A percentile compares a stretch with the other conserved stretches of the same genome.
These are phyloP conservation scores for Galeopsis tetrahit DNA, from an alignment of 257 asterid species.

Conservation along the genomic window DNA sequence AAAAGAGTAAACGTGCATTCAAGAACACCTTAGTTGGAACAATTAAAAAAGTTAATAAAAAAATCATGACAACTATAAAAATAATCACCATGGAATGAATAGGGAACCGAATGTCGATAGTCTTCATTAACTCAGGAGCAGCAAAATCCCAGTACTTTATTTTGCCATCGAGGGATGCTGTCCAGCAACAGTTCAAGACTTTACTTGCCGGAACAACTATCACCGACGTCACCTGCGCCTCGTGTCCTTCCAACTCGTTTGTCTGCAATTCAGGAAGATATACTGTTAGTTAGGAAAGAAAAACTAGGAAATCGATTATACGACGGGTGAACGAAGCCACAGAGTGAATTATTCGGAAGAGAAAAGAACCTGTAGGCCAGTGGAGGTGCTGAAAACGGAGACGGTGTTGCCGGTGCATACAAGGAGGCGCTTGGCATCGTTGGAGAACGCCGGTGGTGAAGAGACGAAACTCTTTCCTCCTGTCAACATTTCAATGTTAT, in stretches of 20 bases:
- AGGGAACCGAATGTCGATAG: slow-evolving; percentile 57
- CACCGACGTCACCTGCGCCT: slow-evolving; percentile 76
- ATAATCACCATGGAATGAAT: slow-evolving; percentile 73
- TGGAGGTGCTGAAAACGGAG: slow-evolving; percentile 89
- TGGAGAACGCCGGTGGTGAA: slow-evolving; percentile 90
- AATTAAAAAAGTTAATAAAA: neutral
- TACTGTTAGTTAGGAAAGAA: neutral
- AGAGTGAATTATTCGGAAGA: neutral
- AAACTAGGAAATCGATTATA: neutral
- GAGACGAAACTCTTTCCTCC: slow-evolving; percentile 86
- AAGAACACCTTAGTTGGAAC: neutral
- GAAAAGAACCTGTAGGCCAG: slow-evolving; percentile 73
- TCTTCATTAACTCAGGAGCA: slow-evolving; percentile 69
- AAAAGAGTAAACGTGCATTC: neutral
- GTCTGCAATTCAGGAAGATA: slow-evolving; percentile 45
- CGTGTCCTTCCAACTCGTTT: slow-evolving; percentile 86
- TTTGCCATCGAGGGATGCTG: slow-evolving; percentile 89
- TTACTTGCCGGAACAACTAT: slow-evolving; percentile 73
- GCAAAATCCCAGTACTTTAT: slow-evolving; percentile 89
- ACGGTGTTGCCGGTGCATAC: slow-evolving; percentile 87
- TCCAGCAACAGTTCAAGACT: slow-evolving; percentile 75
- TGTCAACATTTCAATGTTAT: slow-evolving; percentile 45
- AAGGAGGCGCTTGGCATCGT: slow-evolving; percentile 76
- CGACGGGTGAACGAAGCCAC: neutral
- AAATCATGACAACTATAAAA: neutral